Evolutionary conservation across 192 early-diverging fungal genomes (phyloP), one percentile per base, ranked within the genome.

Genomic region (Podila clonocystis): DNA sequence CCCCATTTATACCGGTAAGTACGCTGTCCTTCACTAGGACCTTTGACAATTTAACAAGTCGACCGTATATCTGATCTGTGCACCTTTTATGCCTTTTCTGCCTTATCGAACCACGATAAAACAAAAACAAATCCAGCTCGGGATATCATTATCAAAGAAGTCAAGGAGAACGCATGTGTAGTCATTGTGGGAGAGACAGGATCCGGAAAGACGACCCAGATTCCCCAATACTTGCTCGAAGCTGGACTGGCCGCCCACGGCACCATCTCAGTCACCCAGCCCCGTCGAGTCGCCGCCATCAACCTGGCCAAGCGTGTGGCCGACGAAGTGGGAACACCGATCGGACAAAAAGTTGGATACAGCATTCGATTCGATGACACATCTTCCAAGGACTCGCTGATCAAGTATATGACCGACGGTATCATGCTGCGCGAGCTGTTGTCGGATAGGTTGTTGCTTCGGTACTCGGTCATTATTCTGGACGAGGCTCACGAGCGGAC

Each of bases 401-500:
- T 99, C 62, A 96, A 96, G 82, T 99, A 95, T 75, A 89, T 98
- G 85, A 99, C 98, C 0, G 98, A 99, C 65, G 98, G 98, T 66
- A 93, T 99, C 91, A 87, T 99, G 59, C 74, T 99, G 28, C 87
- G 97, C 9, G 98, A 99, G 79, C 86, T 98, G 6, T 83, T 98
- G 62, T 87, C 91, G 5, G 97, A 99, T 76, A 86, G 89, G 20
- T 59, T 95, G 62, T 75, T 99, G 11, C 68, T 83, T 2, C 75
- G 88, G 34, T 99, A 99, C 82, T 90, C 91, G 34, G 93, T 94
- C 9, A 91, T 99, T 70, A 89, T 99, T 31, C 75, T 99, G 41
- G 98, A 99, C 70, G 98, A 99, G 76, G 98, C 98, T 1, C 98
- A 99, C 80, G 98, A 99, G 84, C 91, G 98, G n/a, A 98, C 95